These are phyloP conservation scores for Rhynchosporium graminicola DNA, from an alignment of 2,329 filamentous ascomycete genomes.

Conservation along the genomic window DNA sequence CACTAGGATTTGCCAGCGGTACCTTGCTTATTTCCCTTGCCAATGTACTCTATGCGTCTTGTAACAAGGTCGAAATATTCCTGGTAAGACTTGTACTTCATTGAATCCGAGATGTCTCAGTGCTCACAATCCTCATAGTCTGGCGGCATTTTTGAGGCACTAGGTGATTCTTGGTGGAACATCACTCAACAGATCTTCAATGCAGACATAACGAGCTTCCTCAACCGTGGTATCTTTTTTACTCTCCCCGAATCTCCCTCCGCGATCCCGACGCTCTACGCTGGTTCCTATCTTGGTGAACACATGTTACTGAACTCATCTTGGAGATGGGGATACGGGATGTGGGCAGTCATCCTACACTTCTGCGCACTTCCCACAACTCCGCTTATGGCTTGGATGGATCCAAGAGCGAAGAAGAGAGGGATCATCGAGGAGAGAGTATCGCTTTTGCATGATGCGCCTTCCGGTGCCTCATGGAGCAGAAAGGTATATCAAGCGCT, in stretches of 20 bases:
- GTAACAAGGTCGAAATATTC: neutral
- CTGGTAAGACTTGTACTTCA: neutral
- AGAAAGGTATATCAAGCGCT: conserved; percentile 4
- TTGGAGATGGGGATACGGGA: conserved; percentile 6
- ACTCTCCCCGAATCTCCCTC: conserved; percentile 1
- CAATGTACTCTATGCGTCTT: conserved; percentile 5
- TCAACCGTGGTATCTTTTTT: conserved; percentile 4
- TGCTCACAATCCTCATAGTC: neutral
- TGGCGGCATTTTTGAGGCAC: conserved; percentile 2
- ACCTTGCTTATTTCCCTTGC: neutral
- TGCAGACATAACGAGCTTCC: conserved; percentile 6
- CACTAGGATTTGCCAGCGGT: neutral
- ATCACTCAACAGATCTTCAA: conserved; percentile 7
- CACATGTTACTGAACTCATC: conserved; percentile 9
- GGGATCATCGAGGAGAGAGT: neutral
- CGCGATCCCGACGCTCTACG: conserved; percentile 3
- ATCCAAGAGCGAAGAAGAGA: neutral
- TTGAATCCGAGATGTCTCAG: neutral
- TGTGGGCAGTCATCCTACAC: conserved; percentile 7
- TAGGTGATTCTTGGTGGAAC: conserved; percentile 9
- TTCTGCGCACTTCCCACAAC: conserved; percentile 8
- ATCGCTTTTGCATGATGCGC: neutral
- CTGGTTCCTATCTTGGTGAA: conserved; percentile 6
- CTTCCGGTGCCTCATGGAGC: neutral
- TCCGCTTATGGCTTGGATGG: conserved; percentile 2